Evolutionary conservation across 75 land plant genomes (phyloP), one percentile per base, ranked within the genome.

Genomic region (Selaginella tamariscina): DNA sequence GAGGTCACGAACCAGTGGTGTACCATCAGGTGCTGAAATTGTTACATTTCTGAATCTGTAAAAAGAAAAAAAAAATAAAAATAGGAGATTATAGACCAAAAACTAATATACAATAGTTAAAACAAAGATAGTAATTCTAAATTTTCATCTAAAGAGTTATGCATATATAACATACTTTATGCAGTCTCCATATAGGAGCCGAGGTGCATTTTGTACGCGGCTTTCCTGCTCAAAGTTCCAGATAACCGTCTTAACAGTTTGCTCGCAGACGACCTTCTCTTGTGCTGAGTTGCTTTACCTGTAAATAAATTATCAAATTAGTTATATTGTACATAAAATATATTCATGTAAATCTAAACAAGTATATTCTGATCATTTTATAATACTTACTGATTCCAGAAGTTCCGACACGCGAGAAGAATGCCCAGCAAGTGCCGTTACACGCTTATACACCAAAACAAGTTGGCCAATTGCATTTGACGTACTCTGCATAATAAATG

Each of bases 391-490:
- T 33, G 80, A 78, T 70, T 78, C 80, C 29, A 78, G 64, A 54
- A 78, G 73, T 54, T 78, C 78, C 8, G 80, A 74, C 23, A 78
- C 78, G 29, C 80, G 79, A 1, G 80, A 78, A 24, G 80, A 69
- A 65, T 20, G 68, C 33, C 79, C 80, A 27, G 78, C 80, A 30
- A 78, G 79, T 32, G 79, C 55, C 21, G 80, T 78, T 32, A 78
- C 70, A 65, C 80, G 31, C 64, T 78, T 78, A 72, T 78, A 78
- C 28, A 78, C 60, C 39, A 78, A 60, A 21, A 78, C 64, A 2
- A 78, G 73, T 63, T 78, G 80, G 29, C 80, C 78, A 59, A 78
- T 78, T 70, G 78, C 80, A 76, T 70, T 62, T 13, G 80, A 78
- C 23, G 80, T 74, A 68, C 74, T 78, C 80, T 78, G 65, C 33